A percentile compares a stretch with the other conserved stretches of the same genome.
phyloP scores from a whole-genome alignment of 1,139 yeast species.

The Yamadazyma blattariae region DNA sequence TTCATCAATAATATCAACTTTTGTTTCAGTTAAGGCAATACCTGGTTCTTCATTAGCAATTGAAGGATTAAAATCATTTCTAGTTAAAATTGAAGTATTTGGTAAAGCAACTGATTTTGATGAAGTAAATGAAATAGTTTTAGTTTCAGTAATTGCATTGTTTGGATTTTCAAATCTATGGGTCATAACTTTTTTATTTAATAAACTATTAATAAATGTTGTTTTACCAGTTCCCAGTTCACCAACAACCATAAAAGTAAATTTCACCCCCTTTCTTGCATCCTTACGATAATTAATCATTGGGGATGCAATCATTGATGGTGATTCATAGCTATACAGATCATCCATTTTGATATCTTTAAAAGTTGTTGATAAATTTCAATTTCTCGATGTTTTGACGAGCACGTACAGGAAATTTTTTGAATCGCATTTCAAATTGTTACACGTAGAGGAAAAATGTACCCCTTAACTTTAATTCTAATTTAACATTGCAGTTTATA shows the following conservation, averaged over 20 bases:
- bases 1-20: slow-evolving; percentile 67
- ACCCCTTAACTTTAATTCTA: neutral
- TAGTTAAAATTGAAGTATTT: slow-evolving; percentile 42
- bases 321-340: slow-evolving; percentile 31
- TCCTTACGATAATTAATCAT: slow-evolving; percentile 61
- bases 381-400: neutral
- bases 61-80: slow-evolving; percentile 41
- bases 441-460: neutral
- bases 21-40: slow-evolving; percentile 65
- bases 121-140: slow-evolving; percentile 49
- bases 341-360: slow-evolving; percentile 16
- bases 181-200: slow-evolving; percentile 58
- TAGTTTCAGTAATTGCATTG: slow-evolving; percentile 33
- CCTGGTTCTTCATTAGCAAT: slow-evolving; percentile 54
- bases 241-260: slow-evolving; percentile 84
- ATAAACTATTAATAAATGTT: slow-evolving; percentile 74
- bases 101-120: slow-evolving; percentile 51
- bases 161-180: slow-evolving; percentile 49
- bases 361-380: neutral
- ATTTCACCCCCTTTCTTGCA: slow-evolving; percentile 79
- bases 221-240: slow-evolving; percentile 84
- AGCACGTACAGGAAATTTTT: no score
- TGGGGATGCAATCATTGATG: slow-evolving; percentile 37
- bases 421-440: no score
- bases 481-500: neutral